Evolutionary conservation across 768 basidiomycete genomes (phyloP).

Genomic region (Suillus subaureus): DNA sequence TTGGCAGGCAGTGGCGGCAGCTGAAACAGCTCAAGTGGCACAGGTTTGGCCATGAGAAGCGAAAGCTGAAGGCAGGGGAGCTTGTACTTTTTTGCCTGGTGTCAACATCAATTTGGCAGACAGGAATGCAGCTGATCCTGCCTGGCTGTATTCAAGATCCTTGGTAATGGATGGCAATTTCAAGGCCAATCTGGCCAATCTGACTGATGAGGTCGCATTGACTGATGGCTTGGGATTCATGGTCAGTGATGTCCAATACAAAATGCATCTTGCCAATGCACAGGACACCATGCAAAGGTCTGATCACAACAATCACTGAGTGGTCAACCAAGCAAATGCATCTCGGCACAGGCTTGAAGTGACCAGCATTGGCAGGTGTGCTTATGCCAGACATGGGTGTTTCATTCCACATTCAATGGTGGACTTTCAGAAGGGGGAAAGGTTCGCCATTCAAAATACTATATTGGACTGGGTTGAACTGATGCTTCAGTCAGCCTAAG

Average conservation of each 20-base stretch:
- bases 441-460: too few species aligned
- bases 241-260: constrained; percentile 12
- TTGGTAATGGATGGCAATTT: constrained; percentile 17
- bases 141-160: not conserved
- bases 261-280: too few species aligned
- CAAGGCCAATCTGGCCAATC: constrained; percentile 19
- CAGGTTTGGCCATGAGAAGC: not conserved
- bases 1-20: not conserved
- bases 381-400: too few species aligned
- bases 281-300: too few species aligned
- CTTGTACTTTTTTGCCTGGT: constrained; percentile 26
- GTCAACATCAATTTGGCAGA: not conserved
- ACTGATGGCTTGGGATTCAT: constrained; percentile 20
- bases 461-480: too few species aligned
- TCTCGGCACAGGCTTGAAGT: too few species aligned
- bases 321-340: too few species aligned
- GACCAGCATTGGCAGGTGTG: too few species aligned
- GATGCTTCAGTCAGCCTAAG: too few species aligned
- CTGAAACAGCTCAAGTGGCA: not conserved
- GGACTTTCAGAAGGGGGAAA: too few species aligned
- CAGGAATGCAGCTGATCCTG: not conserved
- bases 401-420: too few species aligned
- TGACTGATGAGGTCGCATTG: constrained; percentile 19
- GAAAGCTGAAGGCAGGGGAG: not conserved
- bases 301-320: too few species aligned